Conservation (phyloP, 768 basidiomycete species). For the Boletus pseudopeckii region DNA sequence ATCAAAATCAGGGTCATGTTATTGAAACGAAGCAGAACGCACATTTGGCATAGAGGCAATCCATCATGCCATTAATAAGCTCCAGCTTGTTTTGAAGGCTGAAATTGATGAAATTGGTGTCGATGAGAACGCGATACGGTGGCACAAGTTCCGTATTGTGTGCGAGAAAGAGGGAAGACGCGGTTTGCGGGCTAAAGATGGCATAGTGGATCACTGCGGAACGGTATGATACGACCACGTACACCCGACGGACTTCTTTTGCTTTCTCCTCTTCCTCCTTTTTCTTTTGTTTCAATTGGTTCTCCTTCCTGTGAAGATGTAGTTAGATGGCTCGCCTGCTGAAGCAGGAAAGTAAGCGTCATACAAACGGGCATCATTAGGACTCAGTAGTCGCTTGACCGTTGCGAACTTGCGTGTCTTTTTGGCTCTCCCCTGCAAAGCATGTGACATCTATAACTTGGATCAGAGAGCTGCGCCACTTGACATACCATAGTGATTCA, state of each 20-base stretch:
- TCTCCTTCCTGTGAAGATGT: slow-evolving; percentile 71
- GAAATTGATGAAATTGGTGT: slow-evolving; percentile 99
- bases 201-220: neutral
- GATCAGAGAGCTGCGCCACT: neutral
- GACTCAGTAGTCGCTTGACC: slow-evolving; percentile 92
- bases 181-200: slow-evolving; percentile 63
- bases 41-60: slow-evolving; percentile 98
- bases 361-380: slow-evolving; percentile 88
- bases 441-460: neutral
- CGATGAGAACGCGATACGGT: slow-evolving; percentile 94
- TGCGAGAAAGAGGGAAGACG: slow-evolving; percentile 90
- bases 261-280: slow-evolving; percentile 79
- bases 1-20: slow-evolving; percentile 3
- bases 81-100: slow-evolving; percentile 97
- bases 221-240: slow-evolving; percentile 30
- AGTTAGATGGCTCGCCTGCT: neutral
- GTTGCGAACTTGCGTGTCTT: slow-evolving; percentile 94
- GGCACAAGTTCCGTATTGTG: slow-evolving; percentile 96
- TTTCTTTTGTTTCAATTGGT: slow-evolving; percentile 84
- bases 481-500: slow-evolving; percentile 18
- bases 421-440: slow-evolving; percentile 75
- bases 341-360: slow-evolving; percentile 26
- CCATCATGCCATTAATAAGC: slow-evolving; percentile 98
- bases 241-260: slow-evolving; percentile 78
- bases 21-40: slow-evolving; percentile 19